Evolutionary conservation across 2,329 filamentous ascomycete species (phyloP).

Genomic region (Aspergillus cejpii): DNA sequence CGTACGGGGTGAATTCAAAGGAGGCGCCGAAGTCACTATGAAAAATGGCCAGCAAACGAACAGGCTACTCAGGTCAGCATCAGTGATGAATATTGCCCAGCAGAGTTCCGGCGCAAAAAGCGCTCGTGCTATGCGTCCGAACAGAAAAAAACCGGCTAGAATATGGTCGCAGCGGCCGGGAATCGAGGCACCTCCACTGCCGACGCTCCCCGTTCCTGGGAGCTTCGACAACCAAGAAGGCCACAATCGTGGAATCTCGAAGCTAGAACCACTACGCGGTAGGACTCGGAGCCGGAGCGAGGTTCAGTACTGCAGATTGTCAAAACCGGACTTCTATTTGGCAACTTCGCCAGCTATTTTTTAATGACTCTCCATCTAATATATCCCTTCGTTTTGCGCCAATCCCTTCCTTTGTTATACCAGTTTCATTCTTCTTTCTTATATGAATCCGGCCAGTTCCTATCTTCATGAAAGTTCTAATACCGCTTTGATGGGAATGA

Average conservation of each 20-base stretch:
- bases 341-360: conserved; percentile 10
- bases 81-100: neutral
- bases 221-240: neutral
- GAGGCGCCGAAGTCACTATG: too few species aligned
- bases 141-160: neutral
- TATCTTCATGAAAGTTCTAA: too few species aligned
- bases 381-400: neutral
- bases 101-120: neutral
- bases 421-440: too few species aligned
- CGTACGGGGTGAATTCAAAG: too few species aligned
- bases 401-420: neutral
- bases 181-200: neutral
- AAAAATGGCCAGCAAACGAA: neutral
- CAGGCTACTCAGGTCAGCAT: neutral
- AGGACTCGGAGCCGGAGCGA: conserved; percentile 22
- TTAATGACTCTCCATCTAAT: conserved; percentile 4
- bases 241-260: neutral
- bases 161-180: neutral
- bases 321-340: conserved; percentile 14
- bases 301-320: conserved; percentile 14
- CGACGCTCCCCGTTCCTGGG: neutral
- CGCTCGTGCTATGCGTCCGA: neutral
- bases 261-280: conserved; percentile 17
- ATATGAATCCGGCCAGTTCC: too few species aligned
- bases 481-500: too few species aligned